Base-by-base conservation (phyloP, 192 early-diverging fungal species). In the Coemansia sp. region DNA sequence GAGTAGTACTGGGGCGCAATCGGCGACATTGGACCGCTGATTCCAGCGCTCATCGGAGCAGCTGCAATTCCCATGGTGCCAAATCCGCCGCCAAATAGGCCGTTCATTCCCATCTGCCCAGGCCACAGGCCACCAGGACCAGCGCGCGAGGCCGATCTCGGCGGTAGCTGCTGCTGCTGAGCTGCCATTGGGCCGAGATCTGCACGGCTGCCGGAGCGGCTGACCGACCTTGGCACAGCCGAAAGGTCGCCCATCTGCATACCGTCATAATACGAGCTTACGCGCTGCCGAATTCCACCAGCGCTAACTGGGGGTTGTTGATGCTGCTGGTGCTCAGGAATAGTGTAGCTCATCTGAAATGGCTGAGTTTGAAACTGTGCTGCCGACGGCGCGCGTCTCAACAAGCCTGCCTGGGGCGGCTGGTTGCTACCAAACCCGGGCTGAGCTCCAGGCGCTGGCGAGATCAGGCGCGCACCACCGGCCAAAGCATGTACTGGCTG, bases 171-270 rank as follows among this genome's bases (percentile, higher is more conserved):
- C n/a, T 57, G 67, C 39, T 62, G 68, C 26, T 41, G 16, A 0
- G 50, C 62, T 3, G 29, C 39, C 26, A 64, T 53, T 6, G 60
- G 49, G 3, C 48, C 60, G 16, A 65, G 50, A 21, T 74, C 77
- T 4, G 72, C 72, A n/a, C 77, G 77, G 54, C 77, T 74, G 17
- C 68, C 77, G 12, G 77, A 74, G 29, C 77, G 77, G 19, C 77
- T 74, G 7, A 59, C 23, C 0, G 68, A 62, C 48, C 77, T 65
- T 47, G 61, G 59, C 47, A 67, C 50, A 6, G 64, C 68, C 17
- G 71, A 64, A 25, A 51, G 38, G 57, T 80, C 77, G 37, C 59
- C 72, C 6, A 48, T 50, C 1, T 59, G 61, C 71, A 69, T 73
- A 41, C 57, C 68, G 4, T 80, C 72, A 51, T 74, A 68, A 50